Conservation (phyloP, 345 rosid species). For the Eucalyptus cloeziana region DNA sequence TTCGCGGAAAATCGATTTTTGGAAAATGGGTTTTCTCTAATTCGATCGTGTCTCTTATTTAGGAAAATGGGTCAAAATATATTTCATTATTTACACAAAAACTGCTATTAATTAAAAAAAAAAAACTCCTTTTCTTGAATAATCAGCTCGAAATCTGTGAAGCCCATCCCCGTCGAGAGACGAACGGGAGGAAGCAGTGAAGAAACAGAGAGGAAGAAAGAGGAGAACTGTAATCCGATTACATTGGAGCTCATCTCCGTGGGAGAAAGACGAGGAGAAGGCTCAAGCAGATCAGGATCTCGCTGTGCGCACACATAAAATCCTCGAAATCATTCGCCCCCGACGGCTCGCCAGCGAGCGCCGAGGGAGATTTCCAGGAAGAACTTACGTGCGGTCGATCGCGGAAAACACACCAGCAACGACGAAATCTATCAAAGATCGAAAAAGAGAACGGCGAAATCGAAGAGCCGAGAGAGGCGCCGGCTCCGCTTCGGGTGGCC, state of each 20-base stretch:
- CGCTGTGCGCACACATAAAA: constrained; percentile 31
- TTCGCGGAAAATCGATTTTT: not conserved
- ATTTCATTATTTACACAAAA: not conserved
- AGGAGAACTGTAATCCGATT: constrained; percentile 17
- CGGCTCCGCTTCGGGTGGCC: not conserved
- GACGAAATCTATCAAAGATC: not conserved
- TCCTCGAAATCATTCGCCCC: constrained; percentile 10
- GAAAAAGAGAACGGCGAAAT: not conserved
- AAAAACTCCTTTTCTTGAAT: not conserved
- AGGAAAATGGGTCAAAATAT: not conserved
- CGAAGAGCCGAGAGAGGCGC: not conserved
- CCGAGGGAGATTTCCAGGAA: constrained; percentile 11
- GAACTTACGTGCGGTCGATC: constrained; percentile 16
- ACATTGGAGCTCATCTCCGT: constrained; percentile 42
- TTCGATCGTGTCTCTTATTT: not conserved
- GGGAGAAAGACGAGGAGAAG: not conserved
- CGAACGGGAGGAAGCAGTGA: not conserved
- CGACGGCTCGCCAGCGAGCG: not conserved
- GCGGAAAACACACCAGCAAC: not conserved
- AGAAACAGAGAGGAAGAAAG: not conserved
- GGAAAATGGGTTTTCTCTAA: not conserved
- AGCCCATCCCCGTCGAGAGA: not conserved
- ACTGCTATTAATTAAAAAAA: not conserved
- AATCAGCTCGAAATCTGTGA: not conserved
- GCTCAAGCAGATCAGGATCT: constrained; percentile 26